Conservation (phyloP, 2,329 filamentous ascomycete genomes). For the Pyrenophora tritici-repentis region DNA sequence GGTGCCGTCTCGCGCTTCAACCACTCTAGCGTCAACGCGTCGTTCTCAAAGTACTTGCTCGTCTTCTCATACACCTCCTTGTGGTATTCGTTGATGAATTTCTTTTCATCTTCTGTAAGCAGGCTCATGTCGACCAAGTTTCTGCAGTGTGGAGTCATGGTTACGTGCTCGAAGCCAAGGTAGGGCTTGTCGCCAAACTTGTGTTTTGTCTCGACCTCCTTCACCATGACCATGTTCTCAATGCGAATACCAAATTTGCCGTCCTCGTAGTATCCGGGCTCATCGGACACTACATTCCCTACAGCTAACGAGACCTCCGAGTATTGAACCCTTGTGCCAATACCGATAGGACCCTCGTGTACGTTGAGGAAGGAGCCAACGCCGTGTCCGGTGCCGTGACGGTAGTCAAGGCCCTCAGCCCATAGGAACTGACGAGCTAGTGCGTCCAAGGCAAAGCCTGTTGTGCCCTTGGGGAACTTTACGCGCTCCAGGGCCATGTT, state of each 20-base stretch:
- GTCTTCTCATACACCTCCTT: conserved; percentile 82
- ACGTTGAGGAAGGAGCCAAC: conserved; percentile 96
- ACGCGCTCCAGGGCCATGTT: conserved; percentile 86
- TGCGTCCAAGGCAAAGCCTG: conserved; percentile 86
- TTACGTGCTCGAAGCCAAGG: conserved; percentile 94
- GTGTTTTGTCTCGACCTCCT: conserved; percentile 83
- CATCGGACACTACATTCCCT: conserved; percentile 95
- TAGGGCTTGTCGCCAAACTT: conserved; percentile 93
- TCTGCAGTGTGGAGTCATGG: conserved; percentile 92
- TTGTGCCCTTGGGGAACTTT: conserved; percentile 93
- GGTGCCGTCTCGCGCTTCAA: conserved; percentile 82
- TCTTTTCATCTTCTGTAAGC: conserved; percentile 73
- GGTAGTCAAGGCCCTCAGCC: conserved; percentile 91
- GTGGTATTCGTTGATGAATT: conserved; percentile 89
- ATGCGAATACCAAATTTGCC: conserved; percentile 93
- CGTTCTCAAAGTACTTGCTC: conserved; percentile 72
- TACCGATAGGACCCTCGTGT: conserved; percentile 95
- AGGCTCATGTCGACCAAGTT: conserved; percentile 80
- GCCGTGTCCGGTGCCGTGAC: conserved; percentile 94
- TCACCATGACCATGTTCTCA: conserved; percentile 92
- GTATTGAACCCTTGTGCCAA: conserved; percentile 89
- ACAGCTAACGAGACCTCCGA: conserved; percentile 85
- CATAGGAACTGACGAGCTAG: conserved; percentile 91
- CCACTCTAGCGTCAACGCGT: conserved; percentile 76
- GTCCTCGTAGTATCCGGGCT: conserved; percentile 97